Conservation (phyloP, 768 basidiomycete species). For the Pisolithus sp. region DNA sequence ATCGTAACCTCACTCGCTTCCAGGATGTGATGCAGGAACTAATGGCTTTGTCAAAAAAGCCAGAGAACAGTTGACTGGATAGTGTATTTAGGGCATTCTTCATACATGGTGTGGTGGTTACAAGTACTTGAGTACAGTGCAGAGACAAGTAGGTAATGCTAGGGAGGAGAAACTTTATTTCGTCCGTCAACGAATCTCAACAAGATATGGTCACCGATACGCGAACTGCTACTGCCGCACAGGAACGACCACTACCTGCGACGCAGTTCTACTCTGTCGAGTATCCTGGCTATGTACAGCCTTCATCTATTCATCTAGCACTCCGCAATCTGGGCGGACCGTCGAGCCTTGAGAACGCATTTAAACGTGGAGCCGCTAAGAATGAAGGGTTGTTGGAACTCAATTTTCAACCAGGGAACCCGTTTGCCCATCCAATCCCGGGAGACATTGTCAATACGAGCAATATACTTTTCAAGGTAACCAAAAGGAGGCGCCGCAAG, state of each 20-base stretch:
- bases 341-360: constrained; percentile 63
- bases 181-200: not conserved
- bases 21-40: constrained; percentile 41
- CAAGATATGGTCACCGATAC: not conserved
- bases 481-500: constrained; percentile 57
- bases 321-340: constrained; percentile 67
- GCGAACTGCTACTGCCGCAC: constrained; percentile 24
- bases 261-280: constrained; percentile 74
- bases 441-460: constrained; percentile 73
- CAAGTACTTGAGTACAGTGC: not conserved
- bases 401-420: constrained; percentile 62
- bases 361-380: constrained; percentile 61
- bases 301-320: constrained; percentile 54
- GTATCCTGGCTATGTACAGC: constrained; percentile 80
- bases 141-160: too few relatives aligned
- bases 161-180: not conserved
- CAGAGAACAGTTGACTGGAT: constrained; percentile 11
- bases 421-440: constrained; percentile 77
- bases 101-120: not conserved
- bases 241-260: constrained; percentile 43
- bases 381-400: constrained; percentile 69
- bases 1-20: not conserved
- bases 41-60: constrained; percentile 23
- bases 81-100: not conserved
- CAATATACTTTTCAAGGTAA: constrained; percentile 83